Evolutionary conservation across 768 basidiomycete species (phyloP), one percentile per base, ranked within the genome.

Genomic region (Ramaria rubella): DNA sequence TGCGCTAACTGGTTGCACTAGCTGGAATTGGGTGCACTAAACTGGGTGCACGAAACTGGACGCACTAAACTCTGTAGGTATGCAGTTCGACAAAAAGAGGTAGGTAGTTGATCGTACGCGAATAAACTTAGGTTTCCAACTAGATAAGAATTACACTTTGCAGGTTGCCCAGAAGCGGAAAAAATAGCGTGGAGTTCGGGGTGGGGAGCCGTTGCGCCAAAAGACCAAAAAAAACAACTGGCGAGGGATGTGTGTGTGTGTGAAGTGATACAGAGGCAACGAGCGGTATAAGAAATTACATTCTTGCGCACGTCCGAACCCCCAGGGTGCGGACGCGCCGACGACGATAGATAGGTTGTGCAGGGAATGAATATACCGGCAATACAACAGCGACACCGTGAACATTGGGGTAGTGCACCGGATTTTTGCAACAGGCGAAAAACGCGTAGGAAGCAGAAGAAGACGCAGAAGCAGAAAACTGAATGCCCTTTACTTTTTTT

Each of bases 201-300:
- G 52, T 21, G 15, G 52, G 23, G 15, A 24, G 43, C 1, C 36
- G 36, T 12, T 4, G 17, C 19, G 45, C n/a, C 27, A 38, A 42
- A 46, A 44, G n/a, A 54, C 52, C 48, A 49, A 49, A 31, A n/a
- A n/a, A 49, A 49, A 49, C 48, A 49, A 49, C 48, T 49, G 24
- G 14, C 11, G 12, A 26, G 48, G 43, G 17, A 17, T 8, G 17
- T 8, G n/a, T n/a, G n/a, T n/a, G n/a, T n/a, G n/a, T 8, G 9
- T 9, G 19, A 31, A 49, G 12, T 49, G 48, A 49, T 49, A 49
- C 48, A 49, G 48, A 45, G 43, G 29, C 48, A 49, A 49, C 17
- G 48, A 49, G 48, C 48, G 48, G 48, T 31, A 49, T 49, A 49
- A 49, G 27, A 49, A 49, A 31, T 49, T 49, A 49, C 48, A 49